Conservation (phyloP, 306 rosid species). For the Cercis canadensis region DNA sequence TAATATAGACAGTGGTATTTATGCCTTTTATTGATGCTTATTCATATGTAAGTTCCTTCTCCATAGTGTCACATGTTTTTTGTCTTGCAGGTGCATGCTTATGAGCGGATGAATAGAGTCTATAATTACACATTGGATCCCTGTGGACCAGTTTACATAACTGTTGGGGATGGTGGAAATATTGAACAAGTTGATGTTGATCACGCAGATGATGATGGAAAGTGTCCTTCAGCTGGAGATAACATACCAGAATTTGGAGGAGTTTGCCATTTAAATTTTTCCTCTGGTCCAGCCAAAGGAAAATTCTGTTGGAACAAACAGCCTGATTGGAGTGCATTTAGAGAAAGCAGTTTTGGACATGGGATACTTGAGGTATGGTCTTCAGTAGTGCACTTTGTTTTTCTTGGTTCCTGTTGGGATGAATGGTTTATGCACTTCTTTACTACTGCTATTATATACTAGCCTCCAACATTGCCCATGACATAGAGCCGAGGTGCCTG, state of each 20-base stretch:
- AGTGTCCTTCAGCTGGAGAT: conserved; percentile 81
- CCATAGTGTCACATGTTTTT: conserved; percentile 13
- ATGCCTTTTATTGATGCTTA: background rate
- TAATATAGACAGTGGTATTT: too few relatives aligned
- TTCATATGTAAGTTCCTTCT: conserved; percentile 15
- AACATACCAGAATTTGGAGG: conserved; percentile 89
- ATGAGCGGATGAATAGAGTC: conserved; percentile 88
- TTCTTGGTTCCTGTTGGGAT: background rate
- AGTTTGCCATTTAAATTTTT: conserved; percentile 74
- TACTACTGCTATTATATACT: conserved; percentile 7
- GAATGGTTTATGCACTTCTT: background rate
- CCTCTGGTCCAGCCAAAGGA: conserved; percentile 83
- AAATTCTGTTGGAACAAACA: conserved; percentile 84
- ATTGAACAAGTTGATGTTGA: conserved; percentile 90
- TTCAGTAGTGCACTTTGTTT: background rate
- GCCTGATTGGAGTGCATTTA: conserved; percentile 92
- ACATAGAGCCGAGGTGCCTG: too few relatives aligned
- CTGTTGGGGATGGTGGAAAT: conserved; percentile 95
- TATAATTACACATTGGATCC: conserved; percentile 79
- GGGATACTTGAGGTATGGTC: conserved; percentile 83
- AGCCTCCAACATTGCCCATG: too few relatives aligned
- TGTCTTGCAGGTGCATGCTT: conserved; percentile 82
- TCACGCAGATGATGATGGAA: conserved; percentile 85
- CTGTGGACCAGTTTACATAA: conserved; percentile 85
- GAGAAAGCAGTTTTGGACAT: conserved; percentile 99